Percentiles rank a stretch among this genome's conserved stretches.
Conservation (phyloP, 2,329 filamentous ascomycete species). For the Albophoma yamanashiensis region DNA sequence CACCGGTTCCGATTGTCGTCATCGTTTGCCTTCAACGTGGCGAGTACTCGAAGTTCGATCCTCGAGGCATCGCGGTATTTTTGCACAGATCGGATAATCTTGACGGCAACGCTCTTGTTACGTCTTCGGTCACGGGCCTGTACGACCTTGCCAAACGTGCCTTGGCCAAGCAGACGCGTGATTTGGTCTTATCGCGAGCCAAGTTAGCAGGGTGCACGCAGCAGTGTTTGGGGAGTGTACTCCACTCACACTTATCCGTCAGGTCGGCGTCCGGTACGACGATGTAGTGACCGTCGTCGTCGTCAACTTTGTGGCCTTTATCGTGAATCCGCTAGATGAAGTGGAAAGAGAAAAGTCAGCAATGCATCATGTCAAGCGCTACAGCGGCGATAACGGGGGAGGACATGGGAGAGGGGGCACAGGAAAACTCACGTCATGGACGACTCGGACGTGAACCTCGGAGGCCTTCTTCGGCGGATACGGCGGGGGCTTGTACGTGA, state of each 20-base stretch:
- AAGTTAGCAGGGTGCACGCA: background rate
- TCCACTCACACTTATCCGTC: slow-evolving; percentile 74
- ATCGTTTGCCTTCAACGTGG: slow-evolving; percentile 87
- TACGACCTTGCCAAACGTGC: slow-evolving; percentile 97
- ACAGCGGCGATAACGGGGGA: background rate
- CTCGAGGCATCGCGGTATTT: slow-evolving; percentile 95
- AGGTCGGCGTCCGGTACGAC: slow-evolving; percentile 78
- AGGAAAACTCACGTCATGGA: slow-evolving; percentile 45
- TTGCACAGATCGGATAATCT: slow-evolving; percentile 95
- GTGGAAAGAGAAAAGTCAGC: background rate
- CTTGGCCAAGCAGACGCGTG: slow-evolving; percentile 81
- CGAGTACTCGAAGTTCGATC: slow-evolving; percentile 87
- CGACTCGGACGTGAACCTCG: slow-evolving; percentile 56
- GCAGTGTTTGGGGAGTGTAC: too few species aligned
- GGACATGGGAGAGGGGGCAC: background rate
- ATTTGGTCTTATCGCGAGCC: slow-evolving; percentile 62
- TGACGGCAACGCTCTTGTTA: slow-evolving; percentile 78
- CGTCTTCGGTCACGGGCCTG: slow-evolving; percentile 74
- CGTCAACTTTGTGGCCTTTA: slow-evolving; percentile 70
- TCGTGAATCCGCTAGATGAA: slow-evolving; percentile 24
- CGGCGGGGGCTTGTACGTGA: slow-evolving; percentile 76
- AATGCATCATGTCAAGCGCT: background rate
- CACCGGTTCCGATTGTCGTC: slow-evolving; percentile 87
- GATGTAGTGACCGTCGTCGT: slow-evolving; percentile 95
- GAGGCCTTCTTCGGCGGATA: slow-evolving; percentile 85